Evolutionary conservation across 306 rosid genomes (phyloP), one percentile per base, ranked within the genome.

Genomic region (Vigna angularis): DNA sequence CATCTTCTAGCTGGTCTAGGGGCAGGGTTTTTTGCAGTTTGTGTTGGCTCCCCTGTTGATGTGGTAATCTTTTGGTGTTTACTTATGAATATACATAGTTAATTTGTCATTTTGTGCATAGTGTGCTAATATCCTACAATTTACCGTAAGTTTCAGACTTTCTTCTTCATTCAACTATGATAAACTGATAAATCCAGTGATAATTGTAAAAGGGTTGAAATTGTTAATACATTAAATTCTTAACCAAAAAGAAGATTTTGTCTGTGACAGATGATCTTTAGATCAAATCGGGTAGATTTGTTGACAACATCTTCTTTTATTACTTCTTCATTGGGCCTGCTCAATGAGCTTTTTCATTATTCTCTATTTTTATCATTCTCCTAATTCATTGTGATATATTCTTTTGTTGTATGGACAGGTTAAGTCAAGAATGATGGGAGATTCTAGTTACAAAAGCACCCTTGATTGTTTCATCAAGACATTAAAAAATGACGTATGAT

Each of bases 371-470:
- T 49, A 18, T n/a, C 42, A 61, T 73, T 75, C 14, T 52, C 53
- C 52, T 64, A 44, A 28, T 83, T 83, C 59, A 72, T 17, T 74
- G 22, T 52, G 70, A 28, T 49, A 38, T 75, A 40, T 59, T 75
- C 70, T 15, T 57, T 57, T 69, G 22, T 15, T 85, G 77, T 66
- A 61, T 83, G 79, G 79, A 51, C 91, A 95, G 98, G 98, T 95
- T 38, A 95, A 95, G 84, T 95, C 98, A 26, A 92, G 98, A 87
- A 95, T 92, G 98, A 95, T 95, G 98, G 98, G 97, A 24, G 98
- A 95, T 82, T 66, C 98, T 68, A 65, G 91, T 75, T 95, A 95
- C 92, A 95, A 86, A 91, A 88, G 81, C 90, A 95, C 97, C 10
- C 38, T 95, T 38, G 98, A 95, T 83, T 95, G 98, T 84, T 91